Evolutionary conservation across 1,284 basidiomycete species (phyloP).

Genomic region (Tilletia caries): DNA sequence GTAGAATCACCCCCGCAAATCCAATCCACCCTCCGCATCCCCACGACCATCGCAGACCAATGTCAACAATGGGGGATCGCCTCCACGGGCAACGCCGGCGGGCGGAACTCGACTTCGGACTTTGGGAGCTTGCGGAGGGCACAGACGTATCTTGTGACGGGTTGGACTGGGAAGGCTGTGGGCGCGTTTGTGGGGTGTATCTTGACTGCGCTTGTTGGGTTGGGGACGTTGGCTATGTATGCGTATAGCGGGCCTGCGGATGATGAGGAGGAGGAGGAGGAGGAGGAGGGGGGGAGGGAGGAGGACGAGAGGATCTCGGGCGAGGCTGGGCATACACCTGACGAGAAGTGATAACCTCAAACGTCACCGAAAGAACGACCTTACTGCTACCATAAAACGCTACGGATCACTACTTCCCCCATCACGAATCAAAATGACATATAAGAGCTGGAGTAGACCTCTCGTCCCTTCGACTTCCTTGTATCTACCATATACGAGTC

Average conservation of each 20-base stretch:
- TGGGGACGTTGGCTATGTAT: constrained; percentile 78
- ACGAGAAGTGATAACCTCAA: constrained; percentile 2
- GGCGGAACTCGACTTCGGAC: constrained; percentile 40
- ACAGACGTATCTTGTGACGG: constrained; percentile 28
- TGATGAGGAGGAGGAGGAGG: constrained; percentile 30
- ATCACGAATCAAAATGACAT: too few species aligned
- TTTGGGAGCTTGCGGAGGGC: constrained; percentile 30
- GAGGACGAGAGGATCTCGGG: too few species aligned
- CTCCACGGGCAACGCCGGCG: constrained; percentile 50
- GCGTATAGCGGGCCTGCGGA: constrained; percentile 25
- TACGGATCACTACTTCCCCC: too few species aligned
- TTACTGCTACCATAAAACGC: too few species aligned
- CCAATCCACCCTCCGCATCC: constrained; percentile 60
- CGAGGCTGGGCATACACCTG: background rate
- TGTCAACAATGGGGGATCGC: constrained; percentile 66
- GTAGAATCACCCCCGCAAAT: constrained; percentile 66
- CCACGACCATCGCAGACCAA: constrained; percentile 65
- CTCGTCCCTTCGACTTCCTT: too few species aligned
- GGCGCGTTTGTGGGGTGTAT: constrained; percentile 81
- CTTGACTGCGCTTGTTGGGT: constrained; percentile 74
- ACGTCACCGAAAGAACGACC: too few species aligned
- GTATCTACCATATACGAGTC: too few species aligned
- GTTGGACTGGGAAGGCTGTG: constrained; percentile 57
- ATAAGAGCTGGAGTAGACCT: too few species aligned
- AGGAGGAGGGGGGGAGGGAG: constrained; percentile 14